phyloP scores from a whole-genome alignment of 208 protist genomes.

The Blastocrithidia nonstop region DNA sequence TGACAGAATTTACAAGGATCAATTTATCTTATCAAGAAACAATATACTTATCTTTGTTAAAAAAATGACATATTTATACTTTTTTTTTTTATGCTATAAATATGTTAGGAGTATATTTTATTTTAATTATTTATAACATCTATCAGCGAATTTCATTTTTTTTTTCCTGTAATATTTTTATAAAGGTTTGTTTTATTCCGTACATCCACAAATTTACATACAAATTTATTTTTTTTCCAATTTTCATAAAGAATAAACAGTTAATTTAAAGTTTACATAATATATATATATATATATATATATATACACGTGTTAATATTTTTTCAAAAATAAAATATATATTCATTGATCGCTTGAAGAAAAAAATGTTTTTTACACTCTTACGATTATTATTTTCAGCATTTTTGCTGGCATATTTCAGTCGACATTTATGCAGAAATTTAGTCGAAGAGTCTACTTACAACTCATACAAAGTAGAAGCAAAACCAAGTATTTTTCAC shows the following conservation, averaged over 20 bases:
- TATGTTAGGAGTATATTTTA: slow-evolving; percentile 4
- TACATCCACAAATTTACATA: neutral
- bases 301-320: no score
- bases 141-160: slow-evolving; percentile 4
- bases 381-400: no score
- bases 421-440: neutral
- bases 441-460: neutral
- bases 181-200: slow-evolving; percentile 1
- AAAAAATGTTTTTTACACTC: no score
- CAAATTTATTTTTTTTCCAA: slow-evolving; percentile 2
- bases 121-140: slow-evolving; percentile 3
- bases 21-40: no score
- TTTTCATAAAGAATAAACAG: neutral
- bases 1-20: neutral
- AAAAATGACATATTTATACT: neutral
- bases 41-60: no score
- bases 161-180: neutral
- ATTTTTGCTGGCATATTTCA: no score
- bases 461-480: neutral
- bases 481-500: slow-evolving; percentile 8
- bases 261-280: neutral
- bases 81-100: neutral
- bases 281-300: neutral
- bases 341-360: no score
- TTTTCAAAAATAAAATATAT: no score